phyloP scores from a whole-genome alignment of 768 basidiomycete species.

The Boletus rufocinnamomeus region DNA sequence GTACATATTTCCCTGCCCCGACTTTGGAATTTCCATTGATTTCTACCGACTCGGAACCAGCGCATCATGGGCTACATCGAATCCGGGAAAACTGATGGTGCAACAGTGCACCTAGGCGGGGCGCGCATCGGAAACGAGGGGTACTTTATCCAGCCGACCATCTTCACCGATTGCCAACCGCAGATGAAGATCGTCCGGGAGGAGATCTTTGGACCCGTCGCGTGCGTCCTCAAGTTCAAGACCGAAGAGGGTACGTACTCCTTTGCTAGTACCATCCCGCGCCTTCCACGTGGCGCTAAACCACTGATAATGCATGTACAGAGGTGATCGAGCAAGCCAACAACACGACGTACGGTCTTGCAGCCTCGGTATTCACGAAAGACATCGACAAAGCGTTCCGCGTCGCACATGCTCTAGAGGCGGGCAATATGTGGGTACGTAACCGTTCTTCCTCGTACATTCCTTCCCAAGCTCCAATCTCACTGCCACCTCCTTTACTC shows the following conservation, averaged over 20 bases:
- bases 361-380: conserved; percentile 12
- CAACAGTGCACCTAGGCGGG: conserved; percentile 6
- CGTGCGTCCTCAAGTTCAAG: conserved; percentile 10
- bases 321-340: conserved; percentile 14
- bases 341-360: conserved; percentile 12
- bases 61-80: conserved; percentile 17
- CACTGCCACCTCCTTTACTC: too few relatives aligned
- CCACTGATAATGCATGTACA: neutral
- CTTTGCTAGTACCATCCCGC: neutral
- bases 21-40: neutral
- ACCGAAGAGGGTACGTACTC: conserved; percentile 4
- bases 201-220: conserved; percentile 16
- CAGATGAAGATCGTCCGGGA: conserved; percentile 17
- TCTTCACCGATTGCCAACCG: conserved; percentile 9
- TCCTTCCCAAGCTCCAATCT: neutral
- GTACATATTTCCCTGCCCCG: neutral
- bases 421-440: conserved; percentile 61
- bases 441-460: neutral
- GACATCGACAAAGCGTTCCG: conserved; percentile 41
- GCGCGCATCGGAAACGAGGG: conserved; percentile 8
- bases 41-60: neutral
- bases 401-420: conserved; percentile 45
- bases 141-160: conserved; percentile 15
- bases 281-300: neutral
- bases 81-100: conserved; percentile 8